Evolutionary conservation across 768 basidiomycete genomes (phyloP), one percentile per base, ranked within the genome.

Genomic region (Tylopilus intermedius): DNA sequence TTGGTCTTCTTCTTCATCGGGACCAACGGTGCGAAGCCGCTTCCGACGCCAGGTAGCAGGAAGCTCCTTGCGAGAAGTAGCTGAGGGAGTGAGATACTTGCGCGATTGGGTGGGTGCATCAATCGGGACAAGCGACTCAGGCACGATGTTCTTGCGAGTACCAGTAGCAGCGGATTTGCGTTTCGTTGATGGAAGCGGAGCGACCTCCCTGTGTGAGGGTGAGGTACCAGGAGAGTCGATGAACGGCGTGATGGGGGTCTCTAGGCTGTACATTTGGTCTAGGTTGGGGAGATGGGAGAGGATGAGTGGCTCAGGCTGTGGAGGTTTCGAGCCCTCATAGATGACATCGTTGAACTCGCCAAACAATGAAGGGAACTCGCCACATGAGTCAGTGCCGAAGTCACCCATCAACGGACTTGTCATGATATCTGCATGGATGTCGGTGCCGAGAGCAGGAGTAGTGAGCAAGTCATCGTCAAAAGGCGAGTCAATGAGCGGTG

Each of bases 51-150:
- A 88, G 33, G 80, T 82, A 0, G 81, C 84, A 1, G 90, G 89
- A 22, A 91, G 67, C 38, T 83, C 82, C 70, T 91, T 93, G 47
- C 83, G 77, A 14, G 91, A 91, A 0, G 92, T 94, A 1, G 76
- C 66, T 0, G 89, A 91, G 0, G 88, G 83, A 0, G 77, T 77
- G 14, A 80, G 61, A 62, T 93, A 94, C n/a, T 79, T 79, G 57
- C 91, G 83, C 0, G 79, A 42, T 63, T 94, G 91, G 1, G 86
- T 90, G 0, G 91, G 92, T 1, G 91, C 91, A 48, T 87, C 82
- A 59, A 84, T 65, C 21, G 84, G 77, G 22, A 93, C 79, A 21
- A 90, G 77, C 2, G 76, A 62, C 30, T 79, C 79, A 3, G 88
- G 84, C 4, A 79, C 80, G 39, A 84, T 71, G 65, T 85, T 84